Evolutionary conservation across 805 yeast genomes (phyloP).

Genomic region (Kregervanrija fluxuum): DNA sequence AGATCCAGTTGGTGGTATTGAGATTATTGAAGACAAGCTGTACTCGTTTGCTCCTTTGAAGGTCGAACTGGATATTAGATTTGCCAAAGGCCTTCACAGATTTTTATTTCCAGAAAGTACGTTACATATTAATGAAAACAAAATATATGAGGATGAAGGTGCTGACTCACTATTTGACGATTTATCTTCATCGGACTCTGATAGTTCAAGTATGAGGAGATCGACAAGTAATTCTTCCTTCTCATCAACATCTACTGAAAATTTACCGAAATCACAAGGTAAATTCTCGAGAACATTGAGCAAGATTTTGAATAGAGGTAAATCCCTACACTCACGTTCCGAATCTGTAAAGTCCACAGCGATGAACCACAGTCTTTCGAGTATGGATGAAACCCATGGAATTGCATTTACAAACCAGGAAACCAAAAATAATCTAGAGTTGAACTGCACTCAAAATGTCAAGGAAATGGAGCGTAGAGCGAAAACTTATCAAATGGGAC

Average conservation of each 20-base stretch:
- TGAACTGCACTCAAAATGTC: conserved; percentile 17
- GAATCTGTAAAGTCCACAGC: too few relatives aligned
- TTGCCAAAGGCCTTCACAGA: conserved; percentile 42
- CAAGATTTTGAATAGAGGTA: not conserved
- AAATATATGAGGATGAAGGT: conserved; percentile 1
- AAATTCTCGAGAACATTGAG: not conserved
- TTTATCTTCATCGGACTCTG: not conserved
- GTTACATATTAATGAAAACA: conserved; percentile 1
- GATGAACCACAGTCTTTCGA: too few relatives aligned
- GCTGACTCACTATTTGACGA: conserved; percentile 2
- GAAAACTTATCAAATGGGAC: conserved; percentile 33
- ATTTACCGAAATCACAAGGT: not conserved
- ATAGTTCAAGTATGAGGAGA: not conserved
- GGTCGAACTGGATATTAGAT: conserved; percentile 48
- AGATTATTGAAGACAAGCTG: conserved; percentile 43
- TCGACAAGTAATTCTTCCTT: not conserved
- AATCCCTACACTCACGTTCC: too few relatives aligned
- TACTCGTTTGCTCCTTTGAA: conserved; percentile 46
- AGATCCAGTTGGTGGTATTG: conserved; percentile 60
- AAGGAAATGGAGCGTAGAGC: conserved; percentile 36
- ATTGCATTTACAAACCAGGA: too few relatives aligned
- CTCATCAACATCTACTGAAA: not conserved
- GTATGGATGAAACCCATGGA: too few relatives aligned
- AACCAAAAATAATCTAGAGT: too few relatives aligned
- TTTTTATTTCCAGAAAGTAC: conserved; percentile 22